Evolutionary conservation across 257 asterid genomes (phyloP), one percentile per base, ranked within the genome.

Genomic region (Parsonsia alboflavescens): DNA sequence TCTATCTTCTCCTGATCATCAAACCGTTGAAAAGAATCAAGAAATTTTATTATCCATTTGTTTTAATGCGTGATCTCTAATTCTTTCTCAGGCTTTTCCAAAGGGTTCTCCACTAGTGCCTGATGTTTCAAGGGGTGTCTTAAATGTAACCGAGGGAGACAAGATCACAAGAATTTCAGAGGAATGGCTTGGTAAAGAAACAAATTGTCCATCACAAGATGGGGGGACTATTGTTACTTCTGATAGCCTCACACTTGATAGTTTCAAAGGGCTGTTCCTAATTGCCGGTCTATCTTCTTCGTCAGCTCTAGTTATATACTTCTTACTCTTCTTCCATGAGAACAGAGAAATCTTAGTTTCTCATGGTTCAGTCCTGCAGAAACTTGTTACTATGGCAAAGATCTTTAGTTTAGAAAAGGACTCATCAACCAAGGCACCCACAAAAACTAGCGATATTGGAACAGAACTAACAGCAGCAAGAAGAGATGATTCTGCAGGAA

Each of bases 71-170:
- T 33, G 39, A 33, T 3, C 39, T 33, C 39, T 33, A 4, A 24
- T 42, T 19, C 50, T 63, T 28, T 56, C 39, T 33, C 89, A 83
- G 93, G 86, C 80, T 30, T 86, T 88, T 73, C 87, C 84, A 10
- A 80, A 69, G 80, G 88, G 85, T 17, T 88, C 89, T 13, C 89
- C 90, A n/a, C 56, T 86, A 57, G 83, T 77, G 24, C 69, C 85
- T 42, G 89, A 84, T 21, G 63, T 84, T 28, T 82, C 90, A 42
- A 84, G 83, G 73, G 90, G 84, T 54, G 76, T 86, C 67, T 72
- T 86, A 53, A 72, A 52, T 39, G 75, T 88, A 81, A 82, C 81
- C 28, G 88, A 88, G 64, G 80, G 83, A 42, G 86, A 71, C 17
- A 41, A 63, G 16, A 78, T 84, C 78, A 26, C 2, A 28, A 71